Percentiles rank a stretch among this genome's conserved stretches.
These are phyloP conservation scores for Debaryomyces maramus DNA, from an alignment of 805 yeast genomes.

Conservation along the genomic window DNA sequence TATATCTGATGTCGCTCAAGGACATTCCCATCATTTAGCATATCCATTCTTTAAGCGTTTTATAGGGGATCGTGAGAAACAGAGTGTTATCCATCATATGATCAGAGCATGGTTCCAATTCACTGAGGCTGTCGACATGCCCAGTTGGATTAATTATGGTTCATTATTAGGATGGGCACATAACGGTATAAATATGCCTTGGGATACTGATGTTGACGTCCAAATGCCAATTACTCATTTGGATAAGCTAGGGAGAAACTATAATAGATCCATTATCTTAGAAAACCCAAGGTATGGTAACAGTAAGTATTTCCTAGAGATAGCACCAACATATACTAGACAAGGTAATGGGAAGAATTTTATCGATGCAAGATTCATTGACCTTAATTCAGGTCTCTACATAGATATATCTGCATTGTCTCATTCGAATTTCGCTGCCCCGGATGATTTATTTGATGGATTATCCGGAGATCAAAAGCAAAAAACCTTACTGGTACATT, in stretches of 20 bases:
- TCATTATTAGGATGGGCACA: conserved; percentile 31
- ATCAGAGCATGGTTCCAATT: conserved; percentile 38
- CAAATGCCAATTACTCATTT: conserved; percentile 27
- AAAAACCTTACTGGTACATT: conserved; percentile 28
- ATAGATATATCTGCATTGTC: conserved; percentile 45
- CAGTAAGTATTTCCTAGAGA: conserved; percentile 23
- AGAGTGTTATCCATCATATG: conserved; percentile 38
- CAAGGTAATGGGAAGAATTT: conserved; percentile 45
- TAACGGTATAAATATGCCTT: conserved; percentile 33
- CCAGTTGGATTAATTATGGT: conserved; percentile 31
- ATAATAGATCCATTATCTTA: conserved; percentile 22
- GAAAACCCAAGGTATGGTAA: conserved; percentile 35
- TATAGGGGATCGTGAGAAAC: conserved; percentile 36
- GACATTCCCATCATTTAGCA: conserved; percentile 34
- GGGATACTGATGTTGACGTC: conserved; percentile 33
- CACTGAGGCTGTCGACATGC: conserved; percentile 29
- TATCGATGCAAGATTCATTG: conserved; percentile 40
- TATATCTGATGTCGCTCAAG: conserved; percentile 32
- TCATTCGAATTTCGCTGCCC: conserved; percentile 24
- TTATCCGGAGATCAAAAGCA: conserved; percentile 9
- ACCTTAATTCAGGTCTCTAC: conserved; percentile 40
- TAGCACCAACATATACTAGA: conserved; percentile 25
- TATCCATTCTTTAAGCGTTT: conserved; percentile 39
- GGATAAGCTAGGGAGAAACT: conserved; percentile 23
- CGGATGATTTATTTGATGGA: conserved; percentile 10